Evolutionary conservation across 768 basidiomycete species (phyloP).

Genomic region (Boletus reticuloceps): DNA sequence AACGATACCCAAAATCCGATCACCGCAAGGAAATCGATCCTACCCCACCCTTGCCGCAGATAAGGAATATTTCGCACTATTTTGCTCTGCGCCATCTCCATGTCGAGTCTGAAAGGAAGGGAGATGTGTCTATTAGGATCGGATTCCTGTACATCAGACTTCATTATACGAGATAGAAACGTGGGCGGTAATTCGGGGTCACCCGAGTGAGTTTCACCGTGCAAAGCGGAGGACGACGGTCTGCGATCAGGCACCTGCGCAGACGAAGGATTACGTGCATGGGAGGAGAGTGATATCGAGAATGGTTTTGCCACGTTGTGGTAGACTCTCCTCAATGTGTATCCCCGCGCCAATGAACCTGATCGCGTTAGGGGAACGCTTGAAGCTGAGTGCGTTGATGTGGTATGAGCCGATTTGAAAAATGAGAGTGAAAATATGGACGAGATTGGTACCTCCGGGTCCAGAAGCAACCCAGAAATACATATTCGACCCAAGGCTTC

Average conservation of each 20-base stretch:
- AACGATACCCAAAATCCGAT: constrained; percentile 87
- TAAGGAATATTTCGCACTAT: constrained; percentile 77
- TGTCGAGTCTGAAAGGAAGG: constrained; percentile 61
- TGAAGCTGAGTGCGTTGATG: constrained; percentile 27
- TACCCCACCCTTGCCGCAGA: constrained; percentile 88
- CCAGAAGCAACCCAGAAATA: constrained; percentile 84
- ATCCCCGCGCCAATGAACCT: constrained; percentile 42
- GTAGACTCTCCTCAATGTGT: constrained; percentile 45
- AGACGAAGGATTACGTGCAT: constrained; percentile 16
- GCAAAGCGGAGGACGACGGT: neutral
- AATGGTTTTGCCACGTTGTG: constrained; percentile 55
- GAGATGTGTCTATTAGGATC: constrained; percentile 39
- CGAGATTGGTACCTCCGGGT: constrained; percentile 66
- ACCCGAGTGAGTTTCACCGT: constrained; percentile 22
- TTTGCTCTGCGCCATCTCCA: constrained; percentile 53
- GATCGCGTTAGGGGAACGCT: constrained; percentile 22
- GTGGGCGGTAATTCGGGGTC: constrained; percentile 45
- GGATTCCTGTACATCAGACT: constrained; percentile 36
- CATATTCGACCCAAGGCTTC: constrained; percentile 88
- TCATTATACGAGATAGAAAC: constrained; percentile 48
- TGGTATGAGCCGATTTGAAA: constrained; percentile 17
- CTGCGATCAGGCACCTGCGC: constrained; percentile 8
- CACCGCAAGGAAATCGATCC: constrained; percentile 87
- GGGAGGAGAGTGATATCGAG: constrained; percentile 40
- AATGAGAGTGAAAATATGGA: constrained; percentile 44